Evolutionary conservation across 495 filamentous ascomycete genomes (phyloP), one percentile per base, ranked within the genome.

Genomic region (Aspergillus coremiiformis): DNA sequence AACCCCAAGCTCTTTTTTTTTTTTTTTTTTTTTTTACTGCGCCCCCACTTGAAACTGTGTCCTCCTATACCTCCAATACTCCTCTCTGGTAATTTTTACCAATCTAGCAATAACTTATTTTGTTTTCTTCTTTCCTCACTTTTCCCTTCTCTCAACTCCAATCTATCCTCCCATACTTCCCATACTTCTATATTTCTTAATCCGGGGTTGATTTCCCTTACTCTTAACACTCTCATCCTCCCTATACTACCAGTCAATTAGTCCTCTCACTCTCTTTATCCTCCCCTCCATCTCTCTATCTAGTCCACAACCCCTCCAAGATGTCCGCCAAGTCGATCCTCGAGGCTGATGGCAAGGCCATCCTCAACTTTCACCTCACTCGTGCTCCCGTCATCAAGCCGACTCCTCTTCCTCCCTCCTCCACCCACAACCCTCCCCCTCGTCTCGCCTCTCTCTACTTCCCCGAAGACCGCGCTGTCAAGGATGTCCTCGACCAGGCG

Each of bases 321-420:
- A 98, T 99, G 93, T 94, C 93, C 69, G 94, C 93, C 72, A 99
- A 99, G 76, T 85, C 92, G 53, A 96, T 99, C 66, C 74, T 84
- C 81, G 93, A 99, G 77, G 93, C 94, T 79, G 93, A 99, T 77
- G 93, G 93, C 83, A 99, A 99, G 86, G 93, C 93, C 78, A 97
- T 99, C 79, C 79, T 99, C 80, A 96, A 95, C 86, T 99, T 96
- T 80, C 93, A 99, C 83, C 91, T 99, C 79, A 99, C 93, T 60
- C 86, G 93, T 65, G 90, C 93, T 53, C 85, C 92, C 51, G 86
- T 95, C 67, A 96, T 99, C 82, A 95, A 96, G 84, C 90, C 93
- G 46, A 89, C 90, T 64, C 88, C 94, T 71, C 89, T 99, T 21
- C 90, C 93, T 58, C 66, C 81, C 57, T 78, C 88, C 56, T 66